Conservation (phyloP, 768 basidiomycete genomes). For the Hypsizygus marmoreus region DNA sequence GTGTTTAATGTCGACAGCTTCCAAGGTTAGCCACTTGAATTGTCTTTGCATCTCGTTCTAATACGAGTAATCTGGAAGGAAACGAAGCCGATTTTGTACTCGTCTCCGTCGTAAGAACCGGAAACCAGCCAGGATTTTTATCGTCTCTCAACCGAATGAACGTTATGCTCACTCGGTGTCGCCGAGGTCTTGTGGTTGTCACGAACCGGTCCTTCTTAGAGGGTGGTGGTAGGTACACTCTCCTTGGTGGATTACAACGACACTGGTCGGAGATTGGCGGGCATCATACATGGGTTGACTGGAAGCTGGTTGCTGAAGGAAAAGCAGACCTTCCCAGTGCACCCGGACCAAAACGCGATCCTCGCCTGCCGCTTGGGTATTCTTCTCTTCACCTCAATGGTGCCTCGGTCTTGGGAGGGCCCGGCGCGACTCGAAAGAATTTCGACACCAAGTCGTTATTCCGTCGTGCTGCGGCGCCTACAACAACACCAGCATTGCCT, state of each 20-base stretch:
- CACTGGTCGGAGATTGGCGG: conserved; percentile 23
- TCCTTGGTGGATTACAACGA: conserved; percentile 41
- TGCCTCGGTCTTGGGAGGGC: no score
- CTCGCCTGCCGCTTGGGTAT: no score
- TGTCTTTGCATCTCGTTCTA: not conserved
- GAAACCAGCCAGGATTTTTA: conserved; percentile 44
- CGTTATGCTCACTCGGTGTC: conserved; percentile 54
- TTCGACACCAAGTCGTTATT: no score
- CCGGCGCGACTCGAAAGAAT: no score
- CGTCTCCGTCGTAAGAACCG: conserved; percentile 52
- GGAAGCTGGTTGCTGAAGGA: conserved; percentile 28
- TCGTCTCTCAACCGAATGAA: conserved; percentile 46
- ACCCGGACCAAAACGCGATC: conserved; percentile 15
- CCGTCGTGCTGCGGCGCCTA: no score
- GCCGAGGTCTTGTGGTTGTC: conserved; percentile 48
- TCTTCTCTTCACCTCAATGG: no score
- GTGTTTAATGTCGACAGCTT: conserved; percentile 60
- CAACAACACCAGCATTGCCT: no score
- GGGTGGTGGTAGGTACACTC: conserved; percentile 33
- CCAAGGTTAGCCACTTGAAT: conserved; percentile 38
- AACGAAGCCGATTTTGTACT: conserved; percentile 54
- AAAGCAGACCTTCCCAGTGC: conserved; percentile 33
- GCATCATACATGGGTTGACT: conserved; percentile 30
- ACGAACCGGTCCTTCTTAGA: conserved; percentile 43
- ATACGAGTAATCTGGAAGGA: conserved; percentile 30